Evolutionary conservation across 164 flowering plant genomes (phyloP), one percentile per base, ranked within the genome.

Genomic region (Chimonanthus salicifolius): DNA sequence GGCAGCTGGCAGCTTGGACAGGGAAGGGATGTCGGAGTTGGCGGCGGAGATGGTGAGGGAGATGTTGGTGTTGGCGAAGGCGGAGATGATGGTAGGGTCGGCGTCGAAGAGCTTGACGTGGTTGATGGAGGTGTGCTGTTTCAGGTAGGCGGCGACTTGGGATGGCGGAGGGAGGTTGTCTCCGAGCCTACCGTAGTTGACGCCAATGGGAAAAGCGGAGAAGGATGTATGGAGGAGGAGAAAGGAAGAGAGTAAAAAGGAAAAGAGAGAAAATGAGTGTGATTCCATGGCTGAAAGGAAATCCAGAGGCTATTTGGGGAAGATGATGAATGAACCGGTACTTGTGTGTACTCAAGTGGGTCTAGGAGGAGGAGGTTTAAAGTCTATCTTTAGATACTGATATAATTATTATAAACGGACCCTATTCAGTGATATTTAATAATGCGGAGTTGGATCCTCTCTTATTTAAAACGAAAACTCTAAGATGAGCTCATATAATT

Each of bases 171-270:
- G 98, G 71, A 94, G 99, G 88, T 92, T 87, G 87, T 90, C 71
- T 44, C 76, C 98, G 5, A 89, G 71, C 15, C 94, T 89, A 69
- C 99, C 99, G 74, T 94, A 92, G 91, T 94, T 94, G 21, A 92
- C 94, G 5, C 99, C 99, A 76, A 94, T 83, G 69, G 94, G 76
- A 71, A 71, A 18, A 5, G 64, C 78, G 33, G 81, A 46, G 62
- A 82, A 18, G 72, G 75, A 20, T 71, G 69, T 44, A 49, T 71
- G 78, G 76, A 83, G 72, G 80, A 74, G 62, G 70, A 68, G 48
- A 9, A 68, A 33, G 48, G 70, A 6, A 70, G 74, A 5, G 69
- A 76, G 33, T 16, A 20, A 8, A 20, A 69, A 49, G 15, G 7
- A 3, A 68, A 62, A 44, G 5, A 64, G 16, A 50, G 65, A 47